These are phyloP conservation scores for Trifolium pratense DNA, from an alignment of 306 rosid genomes.

Conservation along the genomic window DNA sequence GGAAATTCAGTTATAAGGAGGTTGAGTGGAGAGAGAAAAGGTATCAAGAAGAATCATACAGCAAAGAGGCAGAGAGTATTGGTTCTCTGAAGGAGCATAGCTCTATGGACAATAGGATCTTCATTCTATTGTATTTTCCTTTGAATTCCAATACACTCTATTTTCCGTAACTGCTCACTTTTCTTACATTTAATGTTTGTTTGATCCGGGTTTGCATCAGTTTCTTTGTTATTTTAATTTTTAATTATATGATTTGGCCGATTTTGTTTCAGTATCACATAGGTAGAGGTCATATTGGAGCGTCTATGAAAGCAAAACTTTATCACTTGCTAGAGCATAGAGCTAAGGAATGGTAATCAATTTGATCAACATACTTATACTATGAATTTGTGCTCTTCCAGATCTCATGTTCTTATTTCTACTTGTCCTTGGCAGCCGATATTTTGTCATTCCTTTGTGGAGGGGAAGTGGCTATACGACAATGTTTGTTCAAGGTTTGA, in stretches of 20 bases:
- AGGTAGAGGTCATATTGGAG: constrained; percentile 93
- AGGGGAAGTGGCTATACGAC: constrained; percentile 86
- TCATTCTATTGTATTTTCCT: no score
- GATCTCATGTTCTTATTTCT: constrained; percentile 37
- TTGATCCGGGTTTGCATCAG: no score
- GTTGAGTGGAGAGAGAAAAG: no score
- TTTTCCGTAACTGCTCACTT: no score
- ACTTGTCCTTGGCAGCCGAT: constrained; percentile 60
- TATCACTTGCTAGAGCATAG: constrained; percentile 80
- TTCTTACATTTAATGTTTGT: no score
- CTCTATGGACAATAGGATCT: no score
- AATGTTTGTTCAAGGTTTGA: constrained; percentile 90
- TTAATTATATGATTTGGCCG: constrained; percentile 26
- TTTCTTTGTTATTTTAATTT: neutral
- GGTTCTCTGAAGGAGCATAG: no score
- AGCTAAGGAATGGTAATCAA: constrained; percentile 78
- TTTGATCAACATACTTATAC: constrained; percentile 6
- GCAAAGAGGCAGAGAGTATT: no score
- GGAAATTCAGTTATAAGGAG: no score
- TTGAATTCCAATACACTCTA: no score
- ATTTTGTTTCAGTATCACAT: constrained; percentile 71
- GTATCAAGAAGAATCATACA: no score
- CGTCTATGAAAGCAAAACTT: constrained; percentile 79
- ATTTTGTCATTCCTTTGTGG: constrained; percentile 93
- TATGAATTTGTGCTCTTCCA: constrained; percentile 22